Conservation (phyloP, 495 filamentous ascomycete genomes). For the Trichocladium uniseriatum region DNA sequence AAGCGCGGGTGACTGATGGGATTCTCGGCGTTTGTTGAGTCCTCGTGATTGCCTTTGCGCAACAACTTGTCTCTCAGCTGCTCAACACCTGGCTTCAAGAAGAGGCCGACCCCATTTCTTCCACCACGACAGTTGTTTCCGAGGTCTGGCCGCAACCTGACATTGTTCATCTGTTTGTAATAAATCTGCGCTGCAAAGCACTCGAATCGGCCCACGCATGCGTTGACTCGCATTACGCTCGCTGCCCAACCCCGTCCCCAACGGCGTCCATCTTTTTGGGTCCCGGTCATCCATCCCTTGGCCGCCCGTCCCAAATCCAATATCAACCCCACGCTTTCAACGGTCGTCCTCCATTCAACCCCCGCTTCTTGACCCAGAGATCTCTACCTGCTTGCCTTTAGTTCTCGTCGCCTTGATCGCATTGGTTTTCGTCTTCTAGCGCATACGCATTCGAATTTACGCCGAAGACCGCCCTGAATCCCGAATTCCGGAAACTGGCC, state of each 20-base stretch:
- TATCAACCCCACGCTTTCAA: background rate
- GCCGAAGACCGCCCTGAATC: background rate
- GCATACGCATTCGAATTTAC: background rate
- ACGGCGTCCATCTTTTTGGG: too few relatives aligned
- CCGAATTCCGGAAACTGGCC: background rate
- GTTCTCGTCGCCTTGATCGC: background rate
- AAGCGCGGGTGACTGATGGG: conserved; percentile 19
- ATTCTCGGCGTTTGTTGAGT: conserved; percentile 23
- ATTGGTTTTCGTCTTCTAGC: background rate
- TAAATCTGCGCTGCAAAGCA: background rate
- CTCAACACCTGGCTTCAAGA: conserved; percentile 1
- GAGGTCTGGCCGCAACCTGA: background rate
- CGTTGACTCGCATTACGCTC: background rate
- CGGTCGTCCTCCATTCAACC: too few relatives aligned
- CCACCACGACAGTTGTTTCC: background rate
- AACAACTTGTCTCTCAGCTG: conserved; percentile 11
- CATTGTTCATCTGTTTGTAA: background rate
- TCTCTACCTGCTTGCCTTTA: too few relatives aligned
- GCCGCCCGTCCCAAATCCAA: background rate
- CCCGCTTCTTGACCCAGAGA: too few relatives aligned
- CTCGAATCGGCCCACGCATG: background rate
- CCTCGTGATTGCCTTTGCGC: conserved; percentile 24
- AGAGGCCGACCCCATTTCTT: background rate
- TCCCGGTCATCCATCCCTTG: too few relatives aligned
- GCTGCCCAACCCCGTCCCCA: conserved; percentile 1